phyloP scores from a whole-genome alignment of 176 grass and related monocot species.

The Chloris gayana region DNA sequence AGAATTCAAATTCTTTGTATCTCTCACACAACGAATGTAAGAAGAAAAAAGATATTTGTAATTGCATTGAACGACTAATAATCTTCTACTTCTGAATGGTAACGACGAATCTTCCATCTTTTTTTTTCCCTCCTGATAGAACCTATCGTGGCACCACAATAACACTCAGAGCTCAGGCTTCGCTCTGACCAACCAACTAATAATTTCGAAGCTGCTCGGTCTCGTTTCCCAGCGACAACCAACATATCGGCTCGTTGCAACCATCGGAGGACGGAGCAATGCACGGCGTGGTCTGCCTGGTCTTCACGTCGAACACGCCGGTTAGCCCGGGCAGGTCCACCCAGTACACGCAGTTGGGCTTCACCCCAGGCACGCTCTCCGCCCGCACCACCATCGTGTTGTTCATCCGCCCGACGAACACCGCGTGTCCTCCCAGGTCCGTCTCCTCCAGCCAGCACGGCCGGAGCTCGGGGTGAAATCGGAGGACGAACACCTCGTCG shows the following conservation, averaged over 20 bases:
- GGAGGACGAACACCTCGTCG: background rate
- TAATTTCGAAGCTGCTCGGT: no score
- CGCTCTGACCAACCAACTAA: no score
- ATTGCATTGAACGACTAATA: no score
- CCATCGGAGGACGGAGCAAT: background rate
- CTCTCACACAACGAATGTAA: no score
- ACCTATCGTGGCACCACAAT: no score
- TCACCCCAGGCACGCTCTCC: background rate
- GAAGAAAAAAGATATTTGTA: no score
- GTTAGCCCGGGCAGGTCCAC: background rate
- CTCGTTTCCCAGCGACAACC: background rate
- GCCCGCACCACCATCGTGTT: background rate
- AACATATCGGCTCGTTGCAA: background rate
- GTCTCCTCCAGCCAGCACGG: background rate
- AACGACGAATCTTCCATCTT: no score
- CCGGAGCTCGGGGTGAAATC: background rate
- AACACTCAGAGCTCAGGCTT: no score
- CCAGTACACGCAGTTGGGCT: constrained; percentile 24
- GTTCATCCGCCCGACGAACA: background rate
- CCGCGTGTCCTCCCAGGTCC: background rate
- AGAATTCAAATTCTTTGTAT: no score
- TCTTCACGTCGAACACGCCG: background rate
- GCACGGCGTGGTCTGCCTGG: background rate
- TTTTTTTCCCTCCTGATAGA: no score
- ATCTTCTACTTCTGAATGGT: no score